Evolutionary conservation across 495 filamentous ascomycete species (phyloP).

Genomic region (Penicillium cataractarum): DNA sequence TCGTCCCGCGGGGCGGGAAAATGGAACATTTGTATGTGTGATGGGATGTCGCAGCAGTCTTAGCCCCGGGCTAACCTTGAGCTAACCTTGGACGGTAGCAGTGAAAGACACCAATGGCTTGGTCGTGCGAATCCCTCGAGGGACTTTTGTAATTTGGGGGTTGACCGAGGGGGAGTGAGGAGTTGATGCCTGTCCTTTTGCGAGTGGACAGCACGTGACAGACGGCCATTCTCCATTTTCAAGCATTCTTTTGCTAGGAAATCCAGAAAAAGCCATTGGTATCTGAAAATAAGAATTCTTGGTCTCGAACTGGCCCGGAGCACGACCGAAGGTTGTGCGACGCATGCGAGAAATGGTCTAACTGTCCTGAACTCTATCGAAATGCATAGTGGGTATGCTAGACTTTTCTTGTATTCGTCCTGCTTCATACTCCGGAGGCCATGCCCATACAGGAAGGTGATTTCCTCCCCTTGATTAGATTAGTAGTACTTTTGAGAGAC

Average conservation of each 20-base stretch:
- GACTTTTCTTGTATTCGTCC: neutral
- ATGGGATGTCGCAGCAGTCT: neutral
- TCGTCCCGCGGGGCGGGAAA: conserved; percentile 13
- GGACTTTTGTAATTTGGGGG: neutral
- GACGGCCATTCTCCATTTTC: neutral
- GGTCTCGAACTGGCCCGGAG: neutral
- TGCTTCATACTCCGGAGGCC: neutral
- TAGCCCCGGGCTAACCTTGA: neutral
- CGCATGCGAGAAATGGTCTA: neutral
- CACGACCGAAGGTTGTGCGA: neutral
- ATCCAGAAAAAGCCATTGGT: neutral
- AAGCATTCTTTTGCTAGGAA: neutral
- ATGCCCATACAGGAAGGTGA: conserved; percentile 6
- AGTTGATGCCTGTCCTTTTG: neutral
- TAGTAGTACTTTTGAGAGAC: neutral
- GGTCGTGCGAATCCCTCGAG: neutral
- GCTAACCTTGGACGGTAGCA: neutral
- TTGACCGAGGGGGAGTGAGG: neutral
- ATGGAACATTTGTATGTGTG: conserved; percentile 2
- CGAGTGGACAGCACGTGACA: neutral
- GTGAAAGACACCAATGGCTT: neutral
- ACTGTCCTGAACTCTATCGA: neutral
- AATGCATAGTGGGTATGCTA: neutral
- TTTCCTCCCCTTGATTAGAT: neutral
- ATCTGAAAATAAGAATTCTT: neutral